Base-by-base conservation (phyloP, 148 eudicot genomes). In the Spergularia marina region DNA sequence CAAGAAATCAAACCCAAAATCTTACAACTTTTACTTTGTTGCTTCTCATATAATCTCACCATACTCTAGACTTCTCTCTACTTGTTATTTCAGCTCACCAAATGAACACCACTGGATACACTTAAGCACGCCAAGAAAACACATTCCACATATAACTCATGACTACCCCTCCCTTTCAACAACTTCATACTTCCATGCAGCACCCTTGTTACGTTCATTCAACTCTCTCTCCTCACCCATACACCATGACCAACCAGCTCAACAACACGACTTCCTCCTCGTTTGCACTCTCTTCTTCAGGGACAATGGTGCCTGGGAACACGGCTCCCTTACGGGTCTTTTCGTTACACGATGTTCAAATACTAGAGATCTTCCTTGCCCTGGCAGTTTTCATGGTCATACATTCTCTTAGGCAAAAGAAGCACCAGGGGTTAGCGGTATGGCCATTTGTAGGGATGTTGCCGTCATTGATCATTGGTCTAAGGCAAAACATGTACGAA, bases 391-490 rank as follows among this genome's bases (percentile, higher is more conserved):
- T 89, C 52, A 53, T 93, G 0, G 71, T 74, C 4, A 89, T 93
- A 65, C 86, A 84, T 70, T 79, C 91, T 0, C 69, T 93, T 5
- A 77, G 93, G 41, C 91, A 87, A 53, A 79, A 58, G 53, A 85
- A 78, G 51, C 54, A 54, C 13, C 85, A 86, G 6, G 98, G 98
- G 44, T 84, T 93, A n/a, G 88, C 96, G 0, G 86, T 78, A 40
- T 93, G 96, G 96, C 98, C 98, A 0, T 40, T 93, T 0, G 71
- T 93, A 10, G 98, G 98, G 11, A 93, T 93, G 98, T 72, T 93
- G 51, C 98, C 98, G 3, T 93, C 98, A 0, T 77, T 93, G 74
- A 30, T 89, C 17, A 7, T 76, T 8, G 97, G 89, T 13, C 69
- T 93, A 10, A 83, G 70, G 6, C 55, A 41, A 1, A 76, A 93